Evolutionary conservation across 495 filamentous ascomycete genomes (phyloP), one percentile per base, ranked within the genome.

Genomic region (Annulohypoxylon moriforme): DNA sequence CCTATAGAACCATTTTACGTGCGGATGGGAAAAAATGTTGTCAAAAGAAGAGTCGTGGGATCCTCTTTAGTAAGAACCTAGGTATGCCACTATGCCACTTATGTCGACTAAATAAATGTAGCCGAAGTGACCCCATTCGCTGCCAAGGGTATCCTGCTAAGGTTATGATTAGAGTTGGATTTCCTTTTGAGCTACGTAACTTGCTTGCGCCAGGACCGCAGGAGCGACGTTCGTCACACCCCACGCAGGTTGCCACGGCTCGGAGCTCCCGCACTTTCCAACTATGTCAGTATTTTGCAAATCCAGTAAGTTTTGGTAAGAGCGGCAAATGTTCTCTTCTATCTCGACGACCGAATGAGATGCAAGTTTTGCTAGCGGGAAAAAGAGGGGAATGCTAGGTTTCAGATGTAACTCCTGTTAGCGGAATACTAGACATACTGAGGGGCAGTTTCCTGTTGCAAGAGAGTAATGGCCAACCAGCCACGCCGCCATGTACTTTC

Each of bases 141-240:
- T 58, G 20, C 22, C 52, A 56, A 56, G 52, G 31, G 36, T 56
- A 52, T 49, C 24, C 47, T 52, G 24, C 24, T 55, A 55, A 55
- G 50, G 50, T 22, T 34, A 34, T 8, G 8, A 16, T 20, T 34
- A 34, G 20, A 29, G 14, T 53, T 29, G 49, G 14, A 29, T n/a
- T n/a, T n/a, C n/a, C n/a, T n/a, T 53, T 53, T 29, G 14, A 53
- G 25, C 25, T 53, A 53, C 49, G 20, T 53, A 31, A 16, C 25
- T 53, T 3, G n/a, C n/a, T n/a, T n/a, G n/a, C 0, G 3, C 13
- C 29, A 9, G n/a, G 29, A 40, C 36, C 36, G 36, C 3, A 40
- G 36, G 36, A 40, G 36, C 46, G 9, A 50, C 13, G 27, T 33
- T 55, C 29, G 50, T 55, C 50, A 55, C 50, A 55, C 27, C 50